Evolutionary conservation across 805 yeast species (phyloP).

Genomic region (Pichia cephalocereana): DNA sequence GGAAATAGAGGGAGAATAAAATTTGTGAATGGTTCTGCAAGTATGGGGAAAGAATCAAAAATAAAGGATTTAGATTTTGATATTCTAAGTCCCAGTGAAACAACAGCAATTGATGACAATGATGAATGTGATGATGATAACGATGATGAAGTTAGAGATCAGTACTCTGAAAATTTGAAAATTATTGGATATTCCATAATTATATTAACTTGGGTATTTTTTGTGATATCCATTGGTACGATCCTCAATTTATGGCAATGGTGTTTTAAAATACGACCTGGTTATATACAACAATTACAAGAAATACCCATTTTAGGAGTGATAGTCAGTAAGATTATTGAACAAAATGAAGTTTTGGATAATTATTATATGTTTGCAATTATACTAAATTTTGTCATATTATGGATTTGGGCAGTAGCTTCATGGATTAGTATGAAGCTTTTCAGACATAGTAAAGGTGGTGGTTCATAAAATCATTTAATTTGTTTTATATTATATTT

Average conservation of each 20-base stretch:
- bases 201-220: conserved; percentile 19
- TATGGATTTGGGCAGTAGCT: conserved; percentile 62
- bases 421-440: conserved; percentile 78
- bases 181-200: conserved; percentile 22
- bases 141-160: background rate
- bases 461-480: conserved; percentile 21
- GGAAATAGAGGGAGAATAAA: too few relatives aligned
- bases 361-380: conserved; percentile 25
- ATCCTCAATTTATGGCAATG: conserved; percentile 25
- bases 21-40: too few relatives aligned
- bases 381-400: conserved; percentile 24
- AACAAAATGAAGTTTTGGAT: conserved; percentile 11
- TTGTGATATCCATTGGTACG: conserved; percentile 21
- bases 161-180: conserved; percentile 10
- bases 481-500: background rate
- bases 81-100: too few relatives aligned
- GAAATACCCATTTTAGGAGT: background rate
- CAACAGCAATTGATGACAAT: background rate
- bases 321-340: background rate
- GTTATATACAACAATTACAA: background rate
- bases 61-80: too few relatives aligned
- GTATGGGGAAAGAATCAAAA: too few relatives aligned
- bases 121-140: background rate
- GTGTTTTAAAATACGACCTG: conserved; percentile 12
- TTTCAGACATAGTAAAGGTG: conserved; percentile 71